Evolutionary conservation across 306 rosid genomes (phyloP), one percentile per base, ranked within the genome.

Genomic region (Fragaria iinumae): DNA sequence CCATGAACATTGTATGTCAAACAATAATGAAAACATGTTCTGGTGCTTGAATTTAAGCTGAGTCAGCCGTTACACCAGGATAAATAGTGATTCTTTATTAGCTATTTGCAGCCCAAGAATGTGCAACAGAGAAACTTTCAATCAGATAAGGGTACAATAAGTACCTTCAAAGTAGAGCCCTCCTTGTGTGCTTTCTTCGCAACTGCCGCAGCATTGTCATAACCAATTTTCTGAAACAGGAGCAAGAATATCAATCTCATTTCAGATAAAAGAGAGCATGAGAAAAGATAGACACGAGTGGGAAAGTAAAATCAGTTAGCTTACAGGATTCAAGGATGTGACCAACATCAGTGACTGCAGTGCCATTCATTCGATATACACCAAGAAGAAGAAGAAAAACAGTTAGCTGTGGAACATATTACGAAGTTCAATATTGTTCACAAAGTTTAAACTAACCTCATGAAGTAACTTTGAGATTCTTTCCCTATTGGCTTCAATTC

Each of bases 121-220:
- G 20, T 38, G 67, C 18, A 27, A 2, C 55, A 39, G 0, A 39
- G 27, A 60, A 16, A n/a, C 44, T 41, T 18, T 44, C 17, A 27
- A 29, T 23, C 60, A 63, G 18, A 56, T 41, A 78, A 76, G 80
- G 49, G 59, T 14, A 72, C 77, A 79, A 82, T 55, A 39, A 69
- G 74, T 79, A 93, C 99, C 96, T 93, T 96, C 77, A 96, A 90
- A 81, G 97, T 96, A 67, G 81, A 53, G 47, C 99, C 98, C 72
- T 93, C 98, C 87, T 93, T 96, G 88, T 96, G 99, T 76, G 99
- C 99, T 71, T 77, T 91, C 91, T 96, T 93, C 71, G 99, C 99
- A 84, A 96, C 97, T 23, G 96, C 93, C 5, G 97, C 99, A 49
- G 98, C 98, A 72, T 96, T 96, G 82, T 96, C 99, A 83, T 96